Base-by-base conservation (phyloP, 371 early-diverging fungal species). In the Apophysomyces sp. region DNA sequence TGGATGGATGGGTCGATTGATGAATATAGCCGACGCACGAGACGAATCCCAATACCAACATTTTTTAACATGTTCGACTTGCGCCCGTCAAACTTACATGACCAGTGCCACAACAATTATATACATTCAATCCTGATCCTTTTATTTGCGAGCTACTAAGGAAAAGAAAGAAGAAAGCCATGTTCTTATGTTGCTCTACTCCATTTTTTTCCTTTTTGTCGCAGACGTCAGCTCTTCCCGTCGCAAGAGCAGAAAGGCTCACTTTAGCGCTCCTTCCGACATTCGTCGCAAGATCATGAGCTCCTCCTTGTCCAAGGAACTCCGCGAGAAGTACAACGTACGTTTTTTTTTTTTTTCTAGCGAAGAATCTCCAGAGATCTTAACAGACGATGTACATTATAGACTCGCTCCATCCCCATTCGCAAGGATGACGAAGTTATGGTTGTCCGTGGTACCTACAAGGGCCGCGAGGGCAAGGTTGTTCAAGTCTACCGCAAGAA, bases 391-490 rank as follows among this genome's bases (percentile, higher is more conserved):
- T 40, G 15, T 16, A 30, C 18, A n/a, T 18, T 59, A 15, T 60
- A 90, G 90, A 84, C 81, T 73, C 94, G 96, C 78, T 89, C 98
- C 73, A 83, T 98, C 75, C 98, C 98, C 65, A 88, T 98, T 78
- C 95, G 97, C 81, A 91, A 90, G 82, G 97, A 96, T 73, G 98
- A 98, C 82, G 97, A 96, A 87, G 98, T 98, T 68, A 79, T 85
- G 71, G 90, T 98, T 71, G 91, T 94, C 71, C 92, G 98, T 65
- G 98, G 98, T 71, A 86, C 85, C 77, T 82, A 86, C 89, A 97
- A 97, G 92, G 98, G 96, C 75, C 93, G 93, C 69, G 94, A 95
- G 81, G 98, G 98, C 73, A 96, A 96, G 92, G 92, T 98, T 68
- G 81, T 84, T 65, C 86, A 91, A 68, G 95, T 94, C 72, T 98